Evolutionary conservation across 352 stramenopile genomes (phyloP), one percentile per base, ranked within the genome.

Genomic region (Phytophthora citrophthora): DNA sequence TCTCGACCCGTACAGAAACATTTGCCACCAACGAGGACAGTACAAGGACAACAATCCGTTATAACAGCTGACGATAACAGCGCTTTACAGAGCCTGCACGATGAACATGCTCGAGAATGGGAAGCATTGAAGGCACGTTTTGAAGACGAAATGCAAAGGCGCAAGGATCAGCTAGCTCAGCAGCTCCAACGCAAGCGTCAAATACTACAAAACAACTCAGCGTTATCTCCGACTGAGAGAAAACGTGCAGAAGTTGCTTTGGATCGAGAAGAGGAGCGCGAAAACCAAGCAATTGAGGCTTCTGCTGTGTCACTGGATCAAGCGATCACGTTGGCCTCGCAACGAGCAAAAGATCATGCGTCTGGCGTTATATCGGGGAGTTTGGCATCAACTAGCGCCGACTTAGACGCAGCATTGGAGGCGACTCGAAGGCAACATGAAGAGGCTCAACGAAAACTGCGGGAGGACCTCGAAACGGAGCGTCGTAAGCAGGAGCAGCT

Each of bases 131-230:
- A 83, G 16, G 40, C 59, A 1, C 59, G 74, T 9, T 31, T 80
- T 29, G 58, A 76, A 12, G 64, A 71, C 27, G 76, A 87, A 3
- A 74, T 56, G 34, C 45, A 50, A 6, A 12, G 68, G 16, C 73
- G 65, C 13, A 83, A 80, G 36, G 45, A 49, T 10, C 64, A 74
- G 8, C 49, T 87, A 36, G 50, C 49, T 11, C 67, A 78, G 12
- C 70, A 74, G 3, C 63, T 87, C 11, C 36, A 71, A 44, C 68
- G 60, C 12, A 85, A 78, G 26, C 78, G 76, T 0, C 52, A 49
- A 7, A 45, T 36, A 9, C 11, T 83, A 15, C 32, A 55, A 0
- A 61, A 51, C 24, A 72, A 62, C 29, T 36, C 40, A 0, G 31
- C 18, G 10, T 20, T 67, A n/a, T 57, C 66, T 23, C 16, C 49